These are phyloP conservation scores for Neurospora sp. DNA, from an alignment of 2,329 filamentous ascomycete species.

Conservation along the genomic window DNA sequence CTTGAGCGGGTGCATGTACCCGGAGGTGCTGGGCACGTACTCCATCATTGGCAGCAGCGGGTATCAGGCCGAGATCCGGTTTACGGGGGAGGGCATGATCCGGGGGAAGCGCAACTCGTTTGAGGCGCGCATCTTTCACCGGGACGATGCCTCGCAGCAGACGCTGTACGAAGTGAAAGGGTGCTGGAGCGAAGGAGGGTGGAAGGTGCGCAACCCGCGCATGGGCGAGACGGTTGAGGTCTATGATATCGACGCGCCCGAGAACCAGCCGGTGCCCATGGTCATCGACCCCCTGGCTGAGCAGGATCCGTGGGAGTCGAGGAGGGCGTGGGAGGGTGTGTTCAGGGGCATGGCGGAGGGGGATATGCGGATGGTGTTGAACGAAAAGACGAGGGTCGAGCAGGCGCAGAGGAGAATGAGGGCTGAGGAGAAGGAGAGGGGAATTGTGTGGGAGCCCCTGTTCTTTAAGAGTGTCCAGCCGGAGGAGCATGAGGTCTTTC, in stretches of 20 bases:
- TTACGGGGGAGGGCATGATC: constrained; percentile 35
- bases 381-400: constrained; percentile 72
- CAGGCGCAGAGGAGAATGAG: constrained; percentile 70
- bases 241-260: constrained; percentile 26
- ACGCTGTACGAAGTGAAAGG: constrained; percentile 29
- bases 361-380: constrained; percentile 61
- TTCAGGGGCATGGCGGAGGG: constrained; percentile 60
- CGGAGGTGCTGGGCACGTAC: constrained; percentile 36
- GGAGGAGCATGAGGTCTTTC: constrained; percentile 24
- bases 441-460: constrained; percentile 31
- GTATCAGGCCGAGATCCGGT: constrained; percentile 35
- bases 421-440: constrained; percentile 48
- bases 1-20: constrained; percentile 35
- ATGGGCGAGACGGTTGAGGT: constrained; percentile 25
- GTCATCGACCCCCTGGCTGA: constrained; percentile 44
- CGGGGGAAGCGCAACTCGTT: constrained; percentile 37
- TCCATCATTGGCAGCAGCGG: constrained; percentile 35
- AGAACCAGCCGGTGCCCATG: constrained; percentile 24
- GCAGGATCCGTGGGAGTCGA: constrained; percentile 72
- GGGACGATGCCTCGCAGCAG: constrained; percentile 24
- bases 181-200: constrained; percentile 32
- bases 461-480: constrained; percentile 22
- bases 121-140: constrained; percentile 31
- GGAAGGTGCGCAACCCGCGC: constrained; percentile 23
- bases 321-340: constrained; percentile 71